Evolutionary conservation across 108 stramenopile genomes (phyloP), one percentile per base, ranked within the genome.

Genomic region (Schizochytrium sp.): DNA sequence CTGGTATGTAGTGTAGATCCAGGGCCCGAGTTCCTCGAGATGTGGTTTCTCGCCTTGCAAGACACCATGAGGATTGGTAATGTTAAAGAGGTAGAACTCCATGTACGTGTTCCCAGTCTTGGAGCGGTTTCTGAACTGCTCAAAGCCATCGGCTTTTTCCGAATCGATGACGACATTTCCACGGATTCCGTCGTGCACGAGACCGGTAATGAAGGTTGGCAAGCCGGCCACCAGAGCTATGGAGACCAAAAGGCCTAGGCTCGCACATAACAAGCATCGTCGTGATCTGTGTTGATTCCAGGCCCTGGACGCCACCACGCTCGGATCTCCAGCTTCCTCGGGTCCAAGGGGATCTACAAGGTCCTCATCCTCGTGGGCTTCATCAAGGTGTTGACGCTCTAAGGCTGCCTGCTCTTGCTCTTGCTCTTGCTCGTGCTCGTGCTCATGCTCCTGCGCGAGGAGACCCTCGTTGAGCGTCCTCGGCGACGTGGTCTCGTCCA

Each of bases 31-130:
- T 23, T 83, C 76, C n/a, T 47, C 76, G 2, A 83, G 25, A 6
- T 2, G 19, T 8, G 76, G 76, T 34, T 83, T 83, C 28, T 47
- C 76, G n/a, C 76, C 76, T 6, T 12, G 76, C 10, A 83, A 23
- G 12, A 83, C 76, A 1, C 51, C 76, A 8, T 28, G 45, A 12
- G 76, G 48, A 23, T 83, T 83, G 76, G 48, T 83, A 6, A 83
- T 53, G 23, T 83, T 83, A 45, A 83, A 83, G 28, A 83, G 51
- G 4, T 83, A 83, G 76, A 83, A 83, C 51, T 83, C 76, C 76
- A 83, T 83, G 51, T 83, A 83, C 4, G 45, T 53, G 16, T 2
- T 21, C 3, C 76, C 76, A 6, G 45, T 53, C 25, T 3, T 83
- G 14, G 48, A 47, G 19, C 45, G 45, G 4, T 47, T 53, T 12